Evolutionary conservation across 371 early-diverging fungal genomes (phyloP).

Genomic region (Rhizopus stolonifer): DNA sequence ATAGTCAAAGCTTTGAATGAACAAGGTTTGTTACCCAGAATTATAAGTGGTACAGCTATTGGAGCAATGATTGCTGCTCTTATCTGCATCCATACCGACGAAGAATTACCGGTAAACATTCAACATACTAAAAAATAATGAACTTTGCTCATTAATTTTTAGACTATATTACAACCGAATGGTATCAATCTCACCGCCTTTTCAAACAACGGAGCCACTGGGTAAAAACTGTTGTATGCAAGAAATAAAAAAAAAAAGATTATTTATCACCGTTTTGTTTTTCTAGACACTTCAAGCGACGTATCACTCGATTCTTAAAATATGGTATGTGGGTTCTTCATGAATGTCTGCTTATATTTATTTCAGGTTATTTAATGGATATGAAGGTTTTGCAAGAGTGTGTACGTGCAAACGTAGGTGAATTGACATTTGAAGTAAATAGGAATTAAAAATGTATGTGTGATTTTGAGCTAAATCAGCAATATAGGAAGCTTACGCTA

Average conservation of each 20-base stretch:
- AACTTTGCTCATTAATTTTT: neutral
- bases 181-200: slow-evolving; percentile 70
- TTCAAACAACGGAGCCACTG: slow-evolving; percentile 47
- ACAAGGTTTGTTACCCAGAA: slow-evolving; percentile 63
- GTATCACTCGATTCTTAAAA: slow-evolving; percentile 53
- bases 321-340: neutral
- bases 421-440: slow-evolving; percentile 67
- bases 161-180: slow-evolving; percentile 59
- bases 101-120: slow-evolving; percentile 59
- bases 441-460: neutral
- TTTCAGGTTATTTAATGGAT: slow-evolving; percentile 67
- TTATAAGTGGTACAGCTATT: slow-evolving; percentile 71
- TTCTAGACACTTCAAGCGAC: slow-evolving; percentile 57
- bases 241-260: neutral
- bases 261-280: neutral
- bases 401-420: slow-evolving; percentile 68
- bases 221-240: slow-evolving; percentile 26
- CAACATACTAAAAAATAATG: no score
- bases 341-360: neutral
- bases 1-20: slow-evolving; percentile 72
- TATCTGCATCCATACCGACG: slow-evolving; percentile 70
- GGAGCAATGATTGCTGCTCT: slow-evolving; percentile 75
- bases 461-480: neutral
- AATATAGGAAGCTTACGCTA: slow-evolving; percentile 62
- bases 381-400: slow-evolving; percentile 69